Evolutionary conservation across 345 rosid species (phyloP), one percentile per base, ranked within the genome.

Genomic region (Camelina laxa): DNA sequence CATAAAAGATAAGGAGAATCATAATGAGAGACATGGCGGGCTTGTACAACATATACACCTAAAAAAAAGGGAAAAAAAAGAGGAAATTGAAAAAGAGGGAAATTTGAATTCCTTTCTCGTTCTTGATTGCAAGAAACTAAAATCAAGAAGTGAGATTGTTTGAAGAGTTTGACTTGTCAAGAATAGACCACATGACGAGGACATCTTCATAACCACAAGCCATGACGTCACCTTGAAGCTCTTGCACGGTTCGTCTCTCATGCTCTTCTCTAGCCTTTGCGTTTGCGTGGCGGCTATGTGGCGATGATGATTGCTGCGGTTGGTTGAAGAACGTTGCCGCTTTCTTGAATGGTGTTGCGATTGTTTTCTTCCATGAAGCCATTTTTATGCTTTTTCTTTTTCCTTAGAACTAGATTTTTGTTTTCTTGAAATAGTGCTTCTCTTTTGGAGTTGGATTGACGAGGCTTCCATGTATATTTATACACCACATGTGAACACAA

Each of bases 111-210:
- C 56, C 9, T 36, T 55, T 64, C 47, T 54, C 24, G 6, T 53
- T 36, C 21, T 33, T 16, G 7, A 33, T 39, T 21, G 22, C 21
- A 20, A 39, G 53, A 72, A 72, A 72, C 45, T 8, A 33, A 1
- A 41, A 75, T 75, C 68, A 81, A 24, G 91, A 82, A 73, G 86
- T 69, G 68, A 87, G 75, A 61, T 79, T 76, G 82, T 81, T 85
- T 49, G 76, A 56, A 70, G 96, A 80, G 81, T 83, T 89, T 79
- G 98, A 86, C 80, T 93, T 91, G 82, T 93, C 98, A 14, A 93
- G 92, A 79, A 93, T 93, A 24, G 98, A 93, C 98, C 97, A 93
- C 98, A 93, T 93, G 69, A 93, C 93, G 49, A 88, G 93, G 60
- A 91, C 97, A 70, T 93, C 98, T 73, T 93, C 92, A 27, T 93